Evolutionary conservation across 2,329 filamentous ascomycete species (phyloP).

Genomic region (Beauveria caledonica): DNA sequence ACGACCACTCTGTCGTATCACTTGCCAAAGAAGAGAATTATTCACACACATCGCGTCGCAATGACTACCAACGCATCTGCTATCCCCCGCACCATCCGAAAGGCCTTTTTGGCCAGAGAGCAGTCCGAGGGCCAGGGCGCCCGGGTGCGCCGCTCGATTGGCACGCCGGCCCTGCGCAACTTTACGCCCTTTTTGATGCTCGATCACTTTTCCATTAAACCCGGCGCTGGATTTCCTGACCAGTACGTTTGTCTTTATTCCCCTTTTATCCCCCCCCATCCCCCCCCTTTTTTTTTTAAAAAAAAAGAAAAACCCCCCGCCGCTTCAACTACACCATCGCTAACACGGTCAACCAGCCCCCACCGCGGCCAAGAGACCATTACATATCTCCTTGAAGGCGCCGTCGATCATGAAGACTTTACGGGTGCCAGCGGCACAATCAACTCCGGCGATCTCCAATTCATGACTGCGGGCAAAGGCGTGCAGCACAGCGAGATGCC

Average conservation of each 20-base stretch:
- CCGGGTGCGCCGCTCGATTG: conserved; percentile 77
- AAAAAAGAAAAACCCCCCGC: no score
- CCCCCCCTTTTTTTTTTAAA: background rate
- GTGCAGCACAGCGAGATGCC: conserved; percentile 98
- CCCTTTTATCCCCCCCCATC: background rate
- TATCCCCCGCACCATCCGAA: conserved; percentile 46
- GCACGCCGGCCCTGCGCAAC: conserved; percentile 73
- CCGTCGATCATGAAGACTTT: conserved; percentile 88
- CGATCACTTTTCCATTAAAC: conserved; percentile 77
- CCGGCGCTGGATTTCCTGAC: conserved; percentile 83
- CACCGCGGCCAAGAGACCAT: conserved; percentile 78
- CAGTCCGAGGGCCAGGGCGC: conserved; percentile 85
- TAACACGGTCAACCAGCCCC: conserved; percentile 25
- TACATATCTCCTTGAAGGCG: conserved; percentile 81
- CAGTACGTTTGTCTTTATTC: conserved; percentile 39
- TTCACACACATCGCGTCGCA: background rate
- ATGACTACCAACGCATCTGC: background rate
- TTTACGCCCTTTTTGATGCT: conserved; percentile 94
- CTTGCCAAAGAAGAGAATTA: background rate
- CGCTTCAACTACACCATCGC: background rate
- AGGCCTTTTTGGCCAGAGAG: conserved; percentile 76
- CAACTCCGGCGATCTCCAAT: conserved; percentile 81
- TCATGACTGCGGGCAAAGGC: conserved; percentile 90
- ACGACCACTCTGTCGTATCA: background rate
- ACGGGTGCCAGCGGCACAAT: conserved; percentile 80